Conservation (phyloP, 1,139 yeast genomes). For the Kodamaea plutei region DNA sequence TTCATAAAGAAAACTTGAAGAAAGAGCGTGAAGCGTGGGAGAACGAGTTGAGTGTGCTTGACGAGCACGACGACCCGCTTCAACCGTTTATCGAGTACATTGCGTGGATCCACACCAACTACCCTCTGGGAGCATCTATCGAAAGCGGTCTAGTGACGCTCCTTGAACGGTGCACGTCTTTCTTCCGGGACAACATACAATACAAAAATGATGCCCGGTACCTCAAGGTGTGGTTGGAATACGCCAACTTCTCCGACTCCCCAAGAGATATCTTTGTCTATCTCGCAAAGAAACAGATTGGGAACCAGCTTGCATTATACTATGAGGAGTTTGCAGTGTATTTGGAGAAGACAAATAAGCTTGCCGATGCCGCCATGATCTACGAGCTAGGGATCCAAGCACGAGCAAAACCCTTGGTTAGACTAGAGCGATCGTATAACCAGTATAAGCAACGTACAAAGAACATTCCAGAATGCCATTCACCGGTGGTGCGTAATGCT, state of each 20-base stretch:
- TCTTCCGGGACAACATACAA: conserved; percentile 58
- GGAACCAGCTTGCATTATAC: conserved; percentile 59
- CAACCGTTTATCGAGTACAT: conserved; percentile 70
- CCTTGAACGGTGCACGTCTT: conserved; percentile 69
- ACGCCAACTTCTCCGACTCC: conserved; percentile 63
- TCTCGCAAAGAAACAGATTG: conserved; percentile 71
- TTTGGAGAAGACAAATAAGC: conserved; percentile 51
- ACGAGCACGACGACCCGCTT: conserved; percentile 77
- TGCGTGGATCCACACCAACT: conserved; percentile 63
- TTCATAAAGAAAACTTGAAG: conserved; percentile 25
- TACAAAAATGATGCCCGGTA: conserved; percentile 84
- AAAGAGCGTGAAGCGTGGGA: conserved; percentile 45
- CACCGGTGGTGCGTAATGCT: conserved; percentile 13
- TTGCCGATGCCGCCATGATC: conserved; percentile 60
- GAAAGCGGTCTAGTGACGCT: conserved; percentile 66
- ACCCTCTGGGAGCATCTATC: conserved; percentile 62
- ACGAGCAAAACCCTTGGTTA: conserved; percentile 59
- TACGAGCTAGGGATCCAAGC: conserved; percentile 56
- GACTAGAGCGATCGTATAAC: conserved; percentile 49
- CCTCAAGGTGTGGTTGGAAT: conserved; percentile 75
- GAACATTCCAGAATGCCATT: conserved; percentile 1
- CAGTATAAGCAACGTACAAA: conserved; percentile 40
- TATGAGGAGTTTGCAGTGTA: conserved; percentile 79
- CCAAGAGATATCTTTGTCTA: conserved; percentile 73
- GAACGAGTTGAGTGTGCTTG: conserved; percentile 37